These are phyloP conservation scores for Desmodesmus armatus DNA, from an alignment of 139 green algal genomes.

Conservation along the genomic window DNA sequence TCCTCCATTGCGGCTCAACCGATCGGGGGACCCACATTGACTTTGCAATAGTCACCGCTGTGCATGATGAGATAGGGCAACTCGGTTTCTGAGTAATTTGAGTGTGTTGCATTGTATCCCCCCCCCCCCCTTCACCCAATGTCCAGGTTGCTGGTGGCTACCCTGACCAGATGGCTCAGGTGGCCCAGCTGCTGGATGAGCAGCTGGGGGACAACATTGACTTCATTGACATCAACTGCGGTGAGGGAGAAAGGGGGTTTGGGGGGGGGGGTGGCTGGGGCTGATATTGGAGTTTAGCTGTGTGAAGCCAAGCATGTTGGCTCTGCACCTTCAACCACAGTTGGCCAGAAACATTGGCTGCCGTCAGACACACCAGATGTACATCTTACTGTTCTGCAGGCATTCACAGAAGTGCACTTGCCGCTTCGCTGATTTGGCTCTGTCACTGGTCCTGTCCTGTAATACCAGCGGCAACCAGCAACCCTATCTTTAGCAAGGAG, in stretches of 20 bases:
- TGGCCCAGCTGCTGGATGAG: slow-evolving; percentile 84
- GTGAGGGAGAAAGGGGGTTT: neutral
- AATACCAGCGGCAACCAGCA: too few relatives aligned
- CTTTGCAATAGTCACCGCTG: neutral
- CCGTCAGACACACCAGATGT: too few relatives aligned
- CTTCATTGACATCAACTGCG: slow-evolving; percentile 96
- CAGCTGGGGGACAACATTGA: slow-evolving; percentile 75
- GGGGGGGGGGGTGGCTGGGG: neutral
- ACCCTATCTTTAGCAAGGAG: too few relatives aligned
- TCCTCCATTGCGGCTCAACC: neutral
- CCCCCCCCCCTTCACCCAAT: too few relatives aligned
- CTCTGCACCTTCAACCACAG: too few relatives aligned
- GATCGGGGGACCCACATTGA: neutral
- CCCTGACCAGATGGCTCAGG: slow-evolving; percentile 77
- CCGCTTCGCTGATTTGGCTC: too few relatives aligned
- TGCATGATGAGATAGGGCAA: neutral
- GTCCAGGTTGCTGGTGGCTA: slow-evolving; percentile 88
- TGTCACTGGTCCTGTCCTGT: too few relatives aligned
- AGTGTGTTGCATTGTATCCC: neutral
- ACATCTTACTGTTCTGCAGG: too few relatives aligned
- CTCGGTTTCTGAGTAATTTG: neutral
- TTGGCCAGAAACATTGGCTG: too few relatives aligned
- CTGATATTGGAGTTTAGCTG: neutral
- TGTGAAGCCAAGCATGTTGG: too few relatives aligned
- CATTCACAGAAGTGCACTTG: too few relatives aligned